These are phyloP conservation scores for Bothia castanella DNA, from an alignment of 1,284 basidiomycete species.

Conservation along the genomic window DNA sequence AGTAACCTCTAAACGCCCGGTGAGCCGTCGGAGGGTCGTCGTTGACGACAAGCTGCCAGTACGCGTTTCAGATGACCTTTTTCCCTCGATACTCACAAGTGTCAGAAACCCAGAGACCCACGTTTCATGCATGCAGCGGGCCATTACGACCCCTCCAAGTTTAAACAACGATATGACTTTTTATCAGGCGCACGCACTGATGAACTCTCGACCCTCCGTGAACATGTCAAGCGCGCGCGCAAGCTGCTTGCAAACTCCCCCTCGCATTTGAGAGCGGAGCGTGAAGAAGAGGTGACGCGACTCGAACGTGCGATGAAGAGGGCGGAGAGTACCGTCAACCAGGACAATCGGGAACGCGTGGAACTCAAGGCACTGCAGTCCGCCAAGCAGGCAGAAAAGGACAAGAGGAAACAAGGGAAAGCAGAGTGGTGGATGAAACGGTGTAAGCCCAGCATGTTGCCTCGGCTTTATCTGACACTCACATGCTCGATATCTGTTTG, in stretches of 20 bases:
- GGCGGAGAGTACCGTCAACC: slow-evolving; percentile 75
- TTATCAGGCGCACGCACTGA: slow-evolving; percentile 62
- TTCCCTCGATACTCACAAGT: neutral
- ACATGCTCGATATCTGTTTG: slow-evolving; percentile 4
- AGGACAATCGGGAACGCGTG: slow-evolving; percentile 65
- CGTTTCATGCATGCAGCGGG: slow-evolving; percentile 81
- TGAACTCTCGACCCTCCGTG: slow-evolving; percentile 67
- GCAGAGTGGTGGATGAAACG: slow-evolving; percentile 86
- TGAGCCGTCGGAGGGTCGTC: slow-evolving; percentile 73
- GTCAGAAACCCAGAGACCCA: slow-evolving; percentile 80
- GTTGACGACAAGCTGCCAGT: slow-evolving; percentile 70
- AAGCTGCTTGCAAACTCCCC: slow-evolving; percentile 68
- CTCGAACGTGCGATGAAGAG: slow-evolving; percentile 79
- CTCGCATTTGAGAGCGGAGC: slow-evolving; percentile 55
- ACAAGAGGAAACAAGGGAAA: slow-evolving; percentile 76
- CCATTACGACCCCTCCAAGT: slow-evolving; percentile 65
- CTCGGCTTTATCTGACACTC: slow-evolving; percentile 1
- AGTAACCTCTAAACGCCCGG: slow-evolving; percentile 83
- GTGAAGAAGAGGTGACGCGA: slow-evolving; percentile 67
- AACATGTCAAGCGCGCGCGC: slow-evolving; percentile 63
- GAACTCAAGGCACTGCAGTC: slow-evolving; percentile 63
- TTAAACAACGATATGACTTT: slow-evolving; percentile 77
- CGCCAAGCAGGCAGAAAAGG: slow-evolving; percentile 65
- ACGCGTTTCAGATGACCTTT: slow-evolving; percentile 29
- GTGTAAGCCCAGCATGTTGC: slow-evolving; percentile 43